Base-by-base conservation (phyloP, 176 grass and related monocot species). In the Raddia distichophylla region DNA sequence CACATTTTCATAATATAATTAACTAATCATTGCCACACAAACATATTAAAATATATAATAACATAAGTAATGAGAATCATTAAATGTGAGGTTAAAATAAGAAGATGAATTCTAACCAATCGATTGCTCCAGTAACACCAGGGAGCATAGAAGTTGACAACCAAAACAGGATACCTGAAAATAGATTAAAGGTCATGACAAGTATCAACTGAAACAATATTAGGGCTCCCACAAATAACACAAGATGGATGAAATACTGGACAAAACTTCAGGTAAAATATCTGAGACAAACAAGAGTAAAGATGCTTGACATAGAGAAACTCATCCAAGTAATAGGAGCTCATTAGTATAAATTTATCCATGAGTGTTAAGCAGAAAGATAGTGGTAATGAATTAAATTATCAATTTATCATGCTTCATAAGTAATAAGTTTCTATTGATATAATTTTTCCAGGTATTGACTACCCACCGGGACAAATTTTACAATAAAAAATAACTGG, bases 121-220 rank as follows among this genome's bases (percentile, higher is more conserved):
- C 93, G 88, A 79, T 93, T 99, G 89, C 97, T 99, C 97, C 97
- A 95, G 43, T 90, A 93, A 85, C 97, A 99, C 93, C 97, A 99
- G 14, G 97, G 97, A 46, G 97, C 97, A 95, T 86, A 99, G 77
- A 99, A 99, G 66, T 99, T 99, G 80, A 99, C 87, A 40, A 93
- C 93, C 85, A 99, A 88, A 71, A 99, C 61, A 14, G 93, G 80
- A 82, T 93, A 95, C 85, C 97, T 99, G 73, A 44, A 90, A 85
- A 69, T 77, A 11, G 66, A 63, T 65, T 6, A 80, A 70, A 69
- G 50, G 37, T 1, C 7, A 58, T 81, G 19, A 62, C 52, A 78
- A 51, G 20, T 19, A 60, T 67, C 32, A 82, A 70, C 57, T 49
- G 6, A 76, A 65, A 80, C 49, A 78, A 59, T 72, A 82, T 49